Conservation (phyloP, 1,284 basidiomycete genomes). For the Naganishia liquefaciens region DNA sequence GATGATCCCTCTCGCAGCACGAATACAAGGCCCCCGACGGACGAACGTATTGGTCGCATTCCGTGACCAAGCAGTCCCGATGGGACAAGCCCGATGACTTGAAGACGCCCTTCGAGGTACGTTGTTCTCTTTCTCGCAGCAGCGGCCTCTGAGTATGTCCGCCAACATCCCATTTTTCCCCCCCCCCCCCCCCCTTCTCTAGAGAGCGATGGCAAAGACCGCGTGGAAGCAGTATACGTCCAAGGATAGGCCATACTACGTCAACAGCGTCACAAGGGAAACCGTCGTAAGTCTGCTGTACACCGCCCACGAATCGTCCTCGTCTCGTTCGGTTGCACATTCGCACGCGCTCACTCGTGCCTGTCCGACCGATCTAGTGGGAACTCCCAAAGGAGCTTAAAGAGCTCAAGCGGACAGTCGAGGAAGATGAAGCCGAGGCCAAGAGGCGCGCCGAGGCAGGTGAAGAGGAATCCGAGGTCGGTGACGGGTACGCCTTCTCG, state of each 20-base stretch:
- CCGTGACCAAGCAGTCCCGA: slow-evolving; percentile 53
- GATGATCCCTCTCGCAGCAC: slow-evolving; percentile 31
- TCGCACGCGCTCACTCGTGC: not conserved
- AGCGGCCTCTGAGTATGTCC: not conserved
- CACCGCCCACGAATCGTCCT: not conserved
- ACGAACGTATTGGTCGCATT: slow-evolving; percentile 53
- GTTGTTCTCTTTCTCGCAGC: slow-evolving; percentile 29
- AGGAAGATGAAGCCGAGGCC: slow-evolving; percentile 63
- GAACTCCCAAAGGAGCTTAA: slow-evolving; percentile 86
- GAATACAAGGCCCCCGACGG: slow-evolving; percentile 53
- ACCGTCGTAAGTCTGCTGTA: slow-evolving; percentile 39
- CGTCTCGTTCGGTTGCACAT: not conserved
- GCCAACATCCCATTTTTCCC: not conserved
- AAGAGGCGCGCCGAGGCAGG: slow-evolving; percentile 32
- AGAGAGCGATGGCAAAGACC: slow-evolving; percentile 81
- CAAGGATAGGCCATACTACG: slow-evolving; percentile 86
- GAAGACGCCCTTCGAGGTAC: slow-evolving; percentile 76
- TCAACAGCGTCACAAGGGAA: slow-evolving; percentile 63
- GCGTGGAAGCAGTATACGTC: slow-evolving; percentile 92
- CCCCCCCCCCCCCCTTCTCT: too few species aligned
- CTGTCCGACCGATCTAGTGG: slow-evolving; percentile 62
- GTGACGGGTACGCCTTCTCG: slow-evolving; percentile 5
- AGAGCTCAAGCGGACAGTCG: slow-evolving; percentile 75
- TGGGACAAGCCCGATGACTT: slow-evolving; percentile 57
- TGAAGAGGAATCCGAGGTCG: not conserved